Conservation (phyloP, 2,329 filamentous ascomycete species). For the Grosmannia clavigera region DNA sequence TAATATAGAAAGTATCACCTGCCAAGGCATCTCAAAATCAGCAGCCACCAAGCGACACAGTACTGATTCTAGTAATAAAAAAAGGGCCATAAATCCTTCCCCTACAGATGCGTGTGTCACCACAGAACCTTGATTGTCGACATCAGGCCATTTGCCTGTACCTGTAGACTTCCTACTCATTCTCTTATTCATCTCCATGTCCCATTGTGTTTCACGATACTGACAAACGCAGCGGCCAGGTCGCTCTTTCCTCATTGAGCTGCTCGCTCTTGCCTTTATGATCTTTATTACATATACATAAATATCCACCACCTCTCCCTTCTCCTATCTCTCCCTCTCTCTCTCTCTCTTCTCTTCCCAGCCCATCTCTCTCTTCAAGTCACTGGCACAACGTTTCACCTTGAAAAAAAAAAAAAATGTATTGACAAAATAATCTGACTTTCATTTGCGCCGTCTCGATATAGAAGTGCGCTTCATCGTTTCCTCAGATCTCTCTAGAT, state of each 20-base stretch:
- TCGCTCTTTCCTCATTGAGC: background rate
- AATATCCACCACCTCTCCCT: background rate
- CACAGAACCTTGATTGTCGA: background rate
- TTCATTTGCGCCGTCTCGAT: background rate
- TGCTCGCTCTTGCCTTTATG: background rate
- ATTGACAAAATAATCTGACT: too few species aligned
- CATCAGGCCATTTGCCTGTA: background rate
- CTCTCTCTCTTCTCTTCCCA: background rate
- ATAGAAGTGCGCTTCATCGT: background rate
- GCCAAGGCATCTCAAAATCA: too few species aligned
- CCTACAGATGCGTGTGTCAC: background rate
- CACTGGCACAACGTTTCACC: background rate
- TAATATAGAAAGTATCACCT: too few species aligned
- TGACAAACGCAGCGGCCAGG: background rate
- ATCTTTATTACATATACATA: background rate
- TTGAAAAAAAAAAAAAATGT: background rate
- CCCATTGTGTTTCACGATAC: background rate
- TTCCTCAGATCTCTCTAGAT: background rate
- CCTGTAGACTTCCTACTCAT: background rate
- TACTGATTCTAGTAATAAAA: too few species aligned
- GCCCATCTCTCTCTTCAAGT: background rate
- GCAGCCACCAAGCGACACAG: too few species aligned
- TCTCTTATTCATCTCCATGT: background rate
- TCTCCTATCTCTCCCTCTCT: background rate
- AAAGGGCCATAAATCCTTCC: background rate